Evolutionary conservation across 75 land plant genomes (phyloP), one percentile per base, ranked within the genome.

Genomic region (Cunninghamia lanceolata): DNA sequence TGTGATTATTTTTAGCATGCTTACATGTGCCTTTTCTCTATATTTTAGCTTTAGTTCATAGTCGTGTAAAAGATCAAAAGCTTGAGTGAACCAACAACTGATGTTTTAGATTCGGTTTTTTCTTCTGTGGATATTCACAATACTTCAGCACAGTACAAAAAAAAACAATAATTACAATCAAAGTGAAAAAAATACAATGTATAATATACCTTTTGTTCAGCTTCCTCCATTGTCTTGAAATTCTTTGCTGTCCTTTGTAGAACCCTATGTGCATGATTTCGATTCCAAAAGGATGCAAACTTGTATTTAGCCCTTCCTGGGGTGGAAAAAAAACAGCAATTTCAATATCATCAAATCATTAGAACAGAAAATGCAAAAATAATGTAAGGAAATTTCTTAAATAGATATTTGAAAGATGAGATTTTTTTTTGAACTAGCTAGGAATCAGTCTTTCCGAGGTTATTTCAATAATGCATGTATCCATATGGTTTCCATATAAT

Each of bases 221-320:
- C 94, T 88, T 93, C 97, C 83, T 93, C 82, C 92, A 91, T 94
- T 66, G 85, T 88, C 83, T 88, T 88, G 77, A 89, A 98, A 79
- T 93, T 95, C 74, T 93, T 94, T 19, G 83, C 83, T 82, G 96
- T 88, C 75, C 96, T 93, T 87, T 93, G 95, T 85, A 98, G 88
- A 82, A 87, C 89, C 87, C 96, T 92, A 5, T 90, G 85, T 36
- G 94, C 97, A 91, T 98, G 96, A 86, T 98, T 98, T 88, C 99
- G 91, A 85, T 98, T 97, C 99, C 99, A 98, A 88, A 98, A 98
- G 47, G 99, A 98, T 54, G 99, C 99, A 95, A 98, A 98, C 83
- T 89, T 98, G 75, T 98, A 98, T 90, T 96, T 94, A 78, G 96
- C 99, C 80, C 96, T 92, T 46, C 99, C 99, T 98, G 91, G 81